Evolutionary conservation across 805 yeast genomes (phyloP).

Genomic region (Suhomyces pyralidae): DNA sequence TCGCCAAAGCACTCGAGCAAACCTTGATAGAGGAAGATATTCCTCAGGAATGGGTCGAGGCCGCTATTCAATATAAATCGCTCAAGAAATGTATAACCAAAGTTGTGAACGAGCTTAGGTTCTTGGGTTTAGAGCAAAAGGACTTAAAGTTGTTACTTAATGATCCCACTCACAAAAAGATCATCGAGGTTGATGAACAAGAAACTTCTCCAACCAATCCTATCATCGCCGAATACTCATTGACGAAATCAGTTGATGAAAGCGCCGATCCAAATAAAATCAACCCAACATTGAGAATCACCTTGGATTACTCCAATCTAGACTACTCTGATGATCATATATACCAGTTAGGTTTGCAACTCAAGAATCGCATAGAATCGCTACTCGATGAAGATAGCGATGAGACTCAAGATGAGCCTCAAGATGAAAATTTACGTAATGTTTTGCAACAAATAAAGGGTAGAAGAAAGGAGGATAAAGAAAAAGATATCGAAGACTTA

Average conservation of each 20-base stretch:
- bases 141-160: conserved; percentile 36
- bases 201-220: conserved; percentile 38
- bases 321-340: conserved; percentile 33
- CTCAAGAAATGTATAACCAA: conserved; percentile 63
- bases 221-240: conserved; percentile 40
- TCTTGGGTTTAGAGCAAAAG: conserved; percentile 55
- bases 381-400: conserved; percentile 22
- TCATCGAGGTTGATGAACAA: conserved; percentile 31
- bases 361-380: conserved; percentile 25
- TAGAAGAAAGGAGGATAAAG: not conserved
- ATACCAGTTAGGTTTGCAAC: conserved; percentile 24
- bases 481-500: not conserved
- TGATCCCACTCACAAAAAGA: conserved; percentile 17
- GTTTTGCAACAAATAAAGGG: not conserved
- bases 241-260: conserved; percentile 27
- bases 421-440: not conserved
- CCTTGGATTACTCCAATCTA: conserved; percentile 29
- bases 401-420: conserved; percentile 8
- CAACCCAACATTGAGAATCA: conserved; percentile 38
- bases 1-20: conserved; percentile 68
- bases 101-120: conserved; percentile 61
- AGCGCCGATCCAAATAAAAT: conserved; percentile 17
- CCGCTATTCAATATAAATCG: conserved; percentile 70
- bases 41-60: conserved; percentile 65
- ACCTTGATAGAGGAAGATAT: conserved; percentile 56